Conservation (phyloP, 2,329 filamentous ascomycete genomes). For the Colletotrichum sp. region DNA sequence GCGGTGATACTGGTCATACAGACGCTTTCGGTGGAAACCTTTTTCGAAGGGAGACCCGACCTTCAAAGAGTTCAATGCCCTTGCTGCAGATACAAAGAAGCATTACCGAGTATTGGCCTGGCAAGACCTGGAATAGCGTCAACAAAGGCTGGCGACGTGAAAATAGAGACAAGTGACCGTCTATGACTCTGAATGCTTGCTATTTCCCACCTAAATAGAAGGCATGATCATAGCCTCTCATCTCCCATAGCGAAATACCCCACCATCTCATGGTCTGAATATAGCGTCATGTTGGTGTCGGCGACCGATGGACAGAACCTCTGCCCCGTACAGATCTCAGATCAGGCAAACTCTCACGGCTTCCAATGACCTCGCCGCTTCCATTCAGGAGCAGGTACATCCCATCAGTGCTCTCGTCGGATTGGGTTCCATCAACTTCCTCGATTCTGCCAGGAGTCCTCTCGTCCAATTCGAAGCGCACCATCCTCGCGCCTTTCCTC, state of each 20-base stretch:
- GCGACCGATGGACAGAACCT: neutral
- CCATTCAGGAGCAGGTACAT: slow-evolving; percentile 1
- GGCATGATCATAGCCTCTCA: neutral
- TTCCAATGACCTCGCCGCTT: slow-evolving; percentile 7
- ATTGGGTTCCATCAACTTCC: neutral
- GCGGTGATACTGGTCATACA: neutral
- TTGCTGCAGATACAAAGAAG: neutral
- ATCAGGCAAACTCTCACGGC: slow-evolving; percentile 11
- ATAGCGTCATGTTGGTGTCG: neutral
- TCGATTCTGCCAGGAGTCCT: neutral
- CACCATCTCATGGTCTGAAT: neutral
- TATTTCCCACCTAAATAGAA: neutral
- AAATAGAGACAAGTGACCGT: neutral
- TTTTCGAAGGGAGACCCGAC: neutral
- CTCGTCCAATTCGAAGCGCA: neutral
- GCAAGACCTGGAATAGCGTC: neutral
- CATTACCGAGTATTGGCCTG: neutral
- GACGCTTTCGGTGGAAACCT: neutral
- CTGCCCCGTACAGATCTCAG: slow-evolving; percentile 12
- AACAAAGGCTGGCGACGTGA: neutral
- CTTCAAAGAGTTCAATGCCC: neutral
- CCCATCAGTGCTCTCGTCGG: neutral
- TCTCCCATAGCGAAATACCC: neutral
- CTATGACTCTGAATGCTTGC: neutral
- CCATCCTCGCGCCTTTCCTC: neutral